phyloP scores from a whole-genome alignment of 345 rosid species.

The Ceriops decandra region DNA sequence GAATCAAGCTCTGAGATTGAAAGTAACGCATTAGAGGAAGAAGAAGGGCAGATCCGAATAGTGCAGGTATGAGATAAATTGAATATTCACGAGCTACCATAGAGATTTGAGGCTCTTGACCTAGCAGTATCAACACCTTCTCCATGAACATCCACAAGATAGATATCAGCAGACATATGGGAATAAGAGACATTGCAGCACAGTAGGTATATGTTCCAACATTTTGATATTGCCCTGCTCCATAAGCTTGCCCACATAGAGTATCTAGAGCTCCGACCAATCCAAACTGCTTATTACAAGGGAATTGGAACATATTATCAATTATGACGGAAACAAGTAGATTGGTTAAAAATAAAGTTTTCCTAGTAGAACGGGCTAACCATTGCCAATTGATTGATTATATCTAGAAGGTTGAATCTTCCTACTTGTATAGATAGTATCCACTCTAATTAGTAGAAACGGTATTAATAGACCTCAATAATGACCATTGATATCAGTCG shows the following conservation, averaged over 20 bases:
- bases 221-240: slow-evolving; percentile 48
- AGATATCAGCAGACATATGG: slow-evolving; percentile 35
- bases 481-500: too few species aligned
- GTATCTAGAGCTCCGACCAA: slow-evolving; percentile 60
- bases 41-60: slow-evolving; percentile 26
- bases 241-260: slow-evolving; percentile 61
- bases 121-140: slow-evolving; percentile 30
- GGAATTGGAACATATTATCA: background rate
- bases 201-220: slow-evolving; percentile 40
- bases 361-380: too few species aligned
- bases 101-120: slow-evolving; percentile 44
- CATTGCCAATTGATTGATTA: too few species aligned
- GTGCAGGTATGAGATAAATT: slow-evolving; percentile 29
- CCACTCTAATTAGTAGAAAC: too few species aligned
- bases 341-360: background rate
- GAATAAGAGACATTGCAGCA: slow-evolving; percentile 31
- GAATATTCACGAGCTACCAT: slow-evolving; percentile 33
- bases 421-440: too few species aligned
- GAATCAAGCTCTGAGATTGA: slow-evolving; percentile 33
- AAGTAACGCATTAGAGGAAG: slow-evolving; percentile 27
- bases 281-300: slow-evolving; percentile 32
- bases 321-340: background rate
- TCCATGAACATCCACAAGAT: slow-evolving; percentile 45
- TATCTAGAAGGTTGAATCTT: too few species aligned
- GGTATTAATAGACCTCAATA: too few species aligned